Evolutionary conservation across 768 basidiomycete species (phyloP), one percentile per base, ranked within the genome.

Genomic region (Boletus bicolor): DNA sequence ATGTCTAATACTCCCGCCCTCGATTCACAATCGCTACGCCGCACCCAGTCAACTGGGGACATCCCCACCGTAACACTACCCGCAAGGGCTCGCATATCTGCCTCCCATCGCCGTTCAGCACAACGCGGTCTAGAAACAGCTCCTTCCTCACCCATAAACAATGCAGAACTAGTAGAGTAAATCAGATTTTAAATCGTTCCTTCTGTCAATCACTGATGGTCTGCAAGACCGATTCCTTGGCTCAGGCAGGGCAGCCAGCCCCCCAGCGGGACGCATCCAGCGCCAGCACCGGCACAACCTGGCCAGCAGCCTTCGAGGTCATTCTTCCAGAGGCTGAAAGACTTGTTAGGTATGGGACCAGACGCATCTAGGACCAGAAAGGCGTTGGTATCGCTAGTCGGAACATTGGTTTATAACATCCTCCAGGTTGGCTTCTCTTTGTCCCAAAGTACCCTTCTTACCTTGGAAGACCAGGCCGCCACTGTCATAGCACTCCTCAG

Each of bases 261-360:
- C 46, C 57, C 64, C 57, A 54, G 57, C 54, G 50, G 47, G 41
- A 19, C 58, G 44, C 57, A 42, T 46, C 44, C 56, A 17, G 12
- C 47, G 0, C 46, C 48, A 11, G 28, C 56, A 24, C 44, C 30
- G 12, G 10, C 37, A 3, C 64, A 49, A 47, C 54, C 47, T 34
- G 43, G 5, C 34, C 53, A 41, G 32, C 65, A 37, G 24, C 59
- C 46, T 49, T 49, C 58, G 7, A 62, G 58, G 41, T 49, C 73
- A 7, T 50, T 63, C 5, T 51, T 63, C 28, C 65, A 62, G 11
- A 63, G 58, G 26, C 12, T 73, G 6, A 68, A 79, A 61, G 61
- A 68, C 4, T 75, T 76, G 58, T 68, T 87, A 41, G 86, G 86
- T 4, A 64, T 82, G 50, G 86, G 86, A 7, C 73, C 76, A 12